Conservation (phyloP, 169 alveolate species). For the Cryptosporidium tyzzeri region DNA sequence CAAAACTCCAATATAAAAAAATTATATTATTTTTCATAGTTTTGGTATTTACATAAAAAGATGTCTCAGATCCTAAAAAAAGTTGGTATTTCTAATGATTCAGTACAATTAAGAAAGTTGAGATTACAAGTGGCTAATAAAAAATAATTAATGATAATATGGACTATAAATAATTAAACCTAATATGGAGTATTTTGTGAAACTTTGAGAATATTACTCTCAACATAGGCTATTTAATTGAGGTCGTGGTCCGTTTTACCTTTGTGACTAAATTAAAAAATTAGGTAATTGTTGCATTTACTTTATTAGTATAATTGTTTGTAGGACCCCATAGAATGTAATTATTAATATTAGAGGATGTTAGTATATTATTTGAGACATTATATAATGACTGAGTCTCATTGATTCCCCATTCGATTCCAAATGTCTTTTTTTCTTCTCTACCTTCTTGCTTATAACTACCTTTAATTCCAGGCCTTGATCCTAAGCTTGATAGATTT, state of each 20-base stretch:
- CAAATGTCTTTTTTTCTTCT: slow-evolving; percentile 60
- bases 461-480: slow-evolving; percentile 26
- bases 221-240: background rate
- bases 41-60: background rate
- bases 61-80: background rate
- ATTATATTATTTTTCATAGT: background rate
- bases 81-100: too few species aligned
- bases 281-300: background rate
- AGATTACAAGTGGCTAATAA: background rate
- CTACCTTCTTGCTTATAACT: slow-evolving; percentile 59
- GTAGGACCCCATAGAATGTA: slow-evolving; percentile 70
- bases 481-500: slow-evolving; percentile 2
- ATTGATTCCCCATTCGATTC: slow-evolving; percentile 72
- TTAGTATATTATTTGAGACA: background rate
- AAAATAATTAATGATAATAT: too few species aligned
- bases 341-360: slow-evolving; percentile 35
- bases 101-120: background rate
- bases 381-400: slow-evolving; percentile 46
- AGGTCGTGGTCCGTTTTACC: background rate
- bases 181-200: background rate
- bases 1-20: background rate
- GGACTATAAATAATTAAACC: background rate
- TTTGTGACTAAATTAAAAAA: background rate
- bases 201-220: background rate
- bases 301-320: slow-evolving; percentile 23